A percentile compares a stretch with the other conserved stretches of the same genome.
Evolutionary conservation across 805 yeast genomes (phyloP).

Genomic region (Wickerhamomyces sydowiorum): DNA sequence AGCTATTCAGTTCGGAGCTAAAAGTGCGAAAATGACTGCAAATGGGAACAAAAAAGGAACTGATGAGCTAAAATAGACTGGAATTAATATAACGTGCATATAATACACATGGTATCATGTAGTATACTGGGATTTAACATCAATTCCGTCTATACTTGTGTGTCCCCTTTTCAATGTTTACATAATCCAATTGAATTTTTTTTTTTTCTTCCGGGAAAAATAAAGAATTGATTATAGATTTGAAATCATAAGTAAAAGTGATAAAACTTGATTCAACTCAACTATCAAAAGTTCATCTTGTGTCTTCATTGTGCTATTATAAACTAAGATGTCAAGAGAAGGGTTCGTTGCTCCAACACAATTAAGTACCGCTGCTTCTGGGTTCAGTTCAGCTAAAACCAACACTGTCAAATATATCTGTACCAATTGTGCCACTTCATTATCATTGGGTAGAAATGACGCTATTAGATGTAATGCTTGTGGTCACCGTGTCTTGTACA

Average conservation of each 20-base stretch:
- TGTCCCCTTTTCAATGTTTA: neutral
- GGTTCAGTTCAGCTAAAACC: slow-evolving; percentile 59
- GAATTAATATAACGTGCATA: too few species aligned
- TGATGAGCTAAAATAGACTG: slow-evolving; percentile 37
- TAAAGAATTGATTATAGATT: neutral
- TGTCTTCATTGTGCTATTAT: neutral
- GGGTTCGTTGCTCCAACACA: slow-evolving; percentile 82
- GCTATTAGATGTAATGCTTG: slow-evolving; percentile 98
- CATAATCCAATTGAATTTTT: neutral
- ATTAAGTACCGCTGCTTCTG: slow-evolving; percentile 82
- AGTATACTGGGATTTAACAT: too few species aligned
- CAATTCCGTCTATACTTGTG: neutral
- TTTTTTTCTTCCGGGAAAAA: neutral
- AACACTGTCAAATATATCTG: slow-evolving; percentile 91
- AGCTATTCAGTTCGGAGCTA: slow-evolving; percentile 96
- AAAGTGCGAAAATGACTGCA: slow-evolving; percentile 87
- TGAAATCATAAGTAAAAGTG: too few species aligned
- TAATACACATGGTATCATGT: too few species aligned
- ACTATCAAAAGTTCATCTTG: neutral
- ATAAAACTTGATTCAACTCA: neutral
- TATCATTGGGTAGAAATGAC: slow-evolving; percentile 85
- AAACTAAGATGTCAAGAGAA: slow-evolving; percentile 54
- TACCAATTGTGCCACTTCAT: slow-evolving; percentile 91
- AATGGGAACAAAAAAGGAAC: slow-evolving; percentile 76
- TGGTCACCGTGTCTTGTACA: slow-evolving; percentile 95